Evolutionary conservation across 805 yeast genomes (phyloP), one percentile per base, ranked within the genome.

Genomic region (Myxozyma udenii): DNA sequence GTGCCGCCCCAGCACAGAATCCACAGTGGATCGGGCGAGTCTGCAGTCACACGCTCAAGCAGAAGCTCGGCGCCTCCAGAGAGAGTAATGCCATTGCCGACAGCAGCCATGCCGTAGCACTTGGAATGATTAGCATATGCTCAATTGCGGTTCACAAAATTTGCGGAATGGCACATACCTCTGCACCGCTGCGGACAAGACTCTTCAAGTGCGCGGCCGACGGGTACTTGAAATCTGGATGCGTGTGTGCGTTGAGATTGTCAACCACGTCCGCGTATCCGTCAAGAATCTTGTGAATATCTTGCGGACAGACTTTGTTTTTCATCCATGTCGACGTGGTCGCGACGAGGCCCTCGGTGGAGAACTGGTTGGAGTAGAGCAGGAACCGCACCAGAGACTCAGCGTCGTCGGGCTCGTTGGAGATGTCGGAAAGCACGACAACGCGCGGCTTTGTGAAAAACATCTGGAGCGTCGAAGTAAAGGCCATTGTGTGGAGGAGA

Each of bases 351-450:
- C 49, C 49, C 24, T 37, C 36, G 46, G 38, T 45, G 22, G 41
- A 11, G 37, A 45, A 25, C 33, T 45, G 37, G 44, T 45, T 45
- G 22, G 44, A 36, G 44, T 45, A 45, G 22, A 37, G 33, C 18
- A 45, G 44, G 24, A n/a, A 45, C 4, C 49, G 43, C 23, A 26
- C 24, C 12, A 45, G 30, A 16, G 49, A 45, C 44, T 45, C 38
- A 4, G 49, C 49, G 28, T 45, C 49, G 47, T 45, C 49, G 22
- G 49, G 49, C 26, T 45, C 49, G 38, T 45, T 45, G 28, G 49
- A 38, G 22, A 45, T 45, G 36, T 45, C 49, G 24, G 49, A 19
- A 19, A 45, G 38, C 18, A 45, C 19, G 25, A 26, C 33, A 14
- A 45, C 38, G 25, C 38, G 32, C 21, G 48, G 49, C 40, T 32